Evolutionary conservation across 75 land plant species (phyloP), one percentile per base, ranked within the genome.

Genomic region (Larix kaempferi): DNA sequence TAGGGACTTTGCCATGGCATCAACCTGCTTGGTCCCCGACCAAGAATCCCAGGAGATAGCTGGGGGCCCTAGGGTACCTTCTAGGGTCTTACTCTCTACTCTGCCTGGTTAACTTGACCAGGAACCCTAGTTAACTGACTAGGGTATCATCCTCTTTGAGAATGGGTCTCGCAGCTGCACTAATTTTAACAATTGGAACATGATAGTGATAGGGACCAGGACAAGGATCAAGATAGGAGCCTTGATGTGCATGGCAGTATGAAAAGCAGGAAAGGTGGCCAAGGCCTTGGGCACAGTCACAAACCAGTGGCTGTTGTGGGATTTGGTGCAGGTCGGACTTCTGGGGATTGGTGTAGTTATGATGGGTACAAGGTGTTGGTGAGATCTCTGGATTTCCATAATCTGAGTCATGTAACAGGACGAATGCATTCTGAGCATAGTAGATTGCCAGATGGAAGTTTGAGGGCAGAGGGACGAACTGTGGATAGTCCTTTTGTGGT

Each of bases 171-270:
- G n/a, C n/a, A n/a, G n/a, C n/a, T n/a, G n/a, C n/a, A n/a, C n/a
- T n/a, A n/a, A n/a, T n/a, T n/a, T n/a, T n/a, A n/a, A n/a, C n/a
- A n/a, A n/a, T n/a, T n/a, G 27, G 56, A 72, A 6, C 5, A 35
- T n/a, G 54, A 21, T 44, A n/a, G 12, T 16, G 23, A 72, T 8
- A 49, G 27, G 19, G 44, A 41, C 44, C 44, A 41, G 49, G n/a
- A 67, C 4, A 16, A 44, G 71, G 39, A 10, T 35, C 41, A n/a
- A 35, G 44, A 67, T 37, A 39, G 71, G 71, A 67, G n/a, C 21
- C 41, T 19, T 67, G 71, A 67, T 7, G 71, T 19, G 44, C 71
- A 67, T 44, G 71, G 71, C 49, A 67, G 39, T 35, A 35, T 44
- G 39, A 67, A 39, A 19, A 35, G 22, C 39, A 44, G 71, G 3